Base-by-base conservation (phyloP, 129 eudicot genomes). In the Rutidosis leptorrhynchoides region DNA sequence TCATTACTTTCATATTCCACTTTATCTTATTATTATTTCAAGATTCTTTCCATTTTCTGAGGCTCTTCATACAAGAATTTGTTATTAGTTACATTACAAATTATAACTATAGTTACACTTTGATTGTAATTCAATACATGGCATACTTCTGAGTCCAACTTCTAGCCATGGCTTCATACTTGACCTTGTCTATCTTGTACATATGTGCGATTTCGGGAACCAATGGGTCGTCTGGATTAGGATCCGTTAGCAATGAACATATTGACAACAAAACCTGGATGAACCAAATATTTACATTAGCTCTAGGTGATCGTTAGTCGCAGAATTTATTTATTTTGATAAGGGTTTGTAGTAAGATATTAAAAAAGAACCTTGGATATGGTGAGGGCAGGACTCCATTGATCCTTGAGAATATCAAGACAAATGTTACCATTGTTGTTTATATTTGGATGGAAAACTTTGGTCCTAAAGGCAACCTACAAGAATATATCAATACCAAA, bases 321-420 rank as follows among this genome's bases (percentile, higher is more conserved):
- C 25, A 46, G 16, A 16, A 7, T 11, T n/a, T 14, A 35, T n/a
- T 7, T 33, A n/a, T n/a, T 33, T 8, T 1, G 21, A 2, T 42
- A 3, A 17, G 6, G 26, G 10, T n/a, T 19, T 2, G 42, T 16
- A 20, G 12, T 6, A 28, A 29, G 19, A 27, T 16, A 6, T 16
- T 3, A 30, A 46, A 40, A 64, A 19, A 5, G 23, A n/a, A 87
- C 95, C 90, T 87, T 87, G 73, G 95, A 87, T 58, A 87, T 87
- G 82, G 95, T 87, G 65, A 87, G 84, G 33, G 95, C 95, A 71
- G 95, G 95, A 72, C 95, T 87, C 95, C 95, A 87, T 71, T 87
- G 95, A 74, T 87, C 95, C 70, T 87, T 87, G 72, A 87, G 90
- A 69, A 87, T 87, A 73, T 87, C 95, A 69, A 87, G 78, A 59